phyloP scores from a whole-genome alignment of 805 yeast species.

The Torulaspora maleeae region DNA sequence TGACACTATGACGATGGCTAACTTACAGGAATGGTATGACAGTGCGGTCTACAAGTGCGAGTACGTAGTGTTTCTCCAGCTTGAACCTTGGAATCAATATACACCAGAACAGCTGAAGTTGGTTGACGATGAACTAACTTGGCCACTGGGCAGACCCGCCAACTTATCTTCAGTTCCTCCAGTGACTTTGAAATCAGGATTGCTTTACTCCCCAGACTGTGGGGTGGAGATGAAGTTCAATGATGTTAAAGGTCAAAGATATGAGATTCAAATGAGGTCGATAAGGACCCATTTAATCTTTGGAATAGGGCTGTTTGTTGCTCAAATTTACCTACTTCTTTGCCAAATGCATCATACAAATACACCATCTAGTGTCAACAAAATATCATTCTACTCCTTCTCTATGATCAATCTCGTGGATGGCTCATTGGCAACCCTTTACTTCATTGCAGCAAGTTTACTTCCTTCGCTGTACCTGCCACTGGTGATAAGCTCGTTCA shows the following conservation, averaged over 20 bases:
- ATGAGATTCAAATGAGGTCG: conserved; percentile 40
- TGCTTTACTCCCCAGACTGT: conserved; percentile 87
- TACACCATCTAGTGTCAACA: conserved; percentile 76
- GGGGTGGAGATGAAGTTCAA: conserved; percentile 49
- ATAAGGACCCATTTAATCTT: conserved; percentile 41
- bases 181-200: conserved; percentile 49
- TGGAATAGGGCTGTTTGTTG: conserved; percentile 43
- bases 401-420: conserved; percentile 63
- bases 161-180: conserved; percentile 48
- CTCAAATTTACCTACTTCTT: conserved; percentile 54
- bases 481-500: conserved; percentile 62
- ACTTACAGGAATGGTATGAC: conserved; percentile 31
- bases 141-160: conserved; percentile 79
- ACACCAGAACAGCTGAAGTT: conserved; percentile 46
- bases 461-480: conserved; percentile 58
- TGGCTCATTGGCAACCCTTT: conserved; percentile 60
- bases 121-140: conserved; percentile 66
- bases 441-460: conserved; percentile 54
- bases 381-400: conserved; percentile 65
- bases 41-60: conserved; percentile 54
- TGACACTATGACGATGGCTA: conserved; percentile 46
- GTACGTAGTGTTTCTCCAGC: conserved; percentile 60
- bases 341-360: conserved; percentile 65
- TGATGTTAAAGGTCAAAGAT: conserved; percentile 49
- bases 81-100: conserved; percentile 54